Base-by-base conservation (phyloP, 176 grass and related monocot species). In the Bonia amplexicaulis region DNA sequence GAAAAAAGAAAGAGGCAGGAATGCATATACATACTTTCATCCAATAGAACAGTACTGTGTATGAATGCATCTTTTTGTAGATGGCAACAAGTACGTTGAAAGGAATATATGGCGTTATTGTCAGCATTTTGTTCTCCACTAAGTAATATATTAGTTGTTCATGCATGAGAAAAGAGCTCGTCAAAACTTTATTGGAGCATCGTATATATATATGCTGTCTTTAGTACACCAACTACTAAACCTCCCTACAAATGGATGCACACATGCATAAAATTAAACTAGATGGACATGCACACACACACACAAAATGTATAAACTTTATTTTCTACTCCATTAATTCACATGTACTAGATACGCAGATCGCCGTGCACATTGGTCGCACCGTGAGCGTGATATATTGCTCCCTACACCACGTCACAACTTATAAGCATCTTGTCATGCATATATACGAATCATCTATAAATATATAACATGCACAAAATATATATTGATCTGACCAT, bases 281-380 rank as follows among this genome's bases (percentile, higher is more conserved):
- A 44, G 42, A 16, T 35, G 19, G 31, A 66, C 19, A 66, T 39
- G 13, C 22, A 20, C 54, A 47, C 46, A 20, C 54, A 47, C 46
- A 33, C 31, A 35, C 48, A 26, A 77, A 17, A 14, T 51, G 35
- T 66, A 66, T 8, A 29, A 67, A 16, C 27, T 67, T 67, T 67
- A 35, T 69, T 12, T 35, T 69, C 7, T 53, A 66, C 44, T 62
- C 9, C n/a, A 62, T 71, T 3, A 27, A 55, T 51, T 86, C 16
- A 53, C 72, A 55, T 66, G 59, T 67, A 68, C 85, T 58, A 58
- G 62, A 26, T 19, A 87, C 47, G n/a, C 14, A 69, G 52, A 75
- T 33, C 12, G 57, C 22, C 69, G 62, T 70, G 12, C 7, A 29
- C 37, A 73, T 57, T 54, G 19, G 77, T 66, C 14, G 77, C 12